Evolutionary conservation across 345 rosid genomes (phyloP), one percentile per base, ranked within the genome.

Genomic region (Lumnitzera littorea): DNA sequence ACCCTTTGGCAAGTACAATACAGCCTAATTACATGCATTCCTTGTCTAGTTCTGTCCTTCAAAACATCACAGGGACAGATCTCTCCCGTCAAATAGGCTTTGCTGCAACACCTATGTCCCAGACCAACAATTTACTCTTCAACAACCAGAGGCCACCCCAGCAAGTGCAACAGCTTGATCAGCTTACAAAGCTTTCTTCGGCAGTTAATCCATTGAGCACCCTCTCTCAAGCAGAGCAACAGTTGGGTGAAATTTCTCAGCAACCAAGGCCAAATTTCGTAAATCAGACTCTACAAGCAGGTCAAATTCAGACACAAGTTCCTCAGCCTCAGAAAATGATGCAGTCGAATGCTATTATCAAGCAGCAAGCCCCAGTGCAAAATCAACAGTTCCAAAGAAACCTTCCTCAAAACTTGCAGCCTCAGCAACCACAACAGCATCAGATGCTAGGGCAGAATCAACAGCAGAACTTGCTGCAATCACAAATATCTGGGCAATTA

Each of bases 381-480:
- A 72, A 64, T 58, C 83, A 66, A 62, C 85, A 78, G 53, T 66
- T 77, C 52, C 72, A 73, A 4, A 56, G 68, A 55, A 82, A 69
- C 74, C 72, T 74, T 66, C 77, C 89, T 61, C 91, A 74, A 62
- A 79, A 56, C 65, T 56, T 73, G 66, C 90, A 80, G 64, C 71
- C 62, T 14, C 75, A 71, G 29, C 84, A 71, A 41, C 73, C 73
- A n/a, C 69, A 27, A 5, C 4, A 27, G 31, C 31, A 27, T 27
- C 31, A 72, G 51, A 29, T 78, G 16, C 20, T 70, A 24, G 73
- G 78, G 55, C 81, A 71, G 67, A 83, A 68, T 56, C 85, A 76
- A 62, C 87, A 74, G 55, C 78, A 67, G 63, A 72, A 64, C 62
- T 15, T 75, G 54, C 46, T 72, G 62, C 78, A 76, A 65, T 36